phyloP scores from a whole-genome alignment of 2,329 filamentous ascomycete genomes.

The Trichoderma lentiforme region DNA sequence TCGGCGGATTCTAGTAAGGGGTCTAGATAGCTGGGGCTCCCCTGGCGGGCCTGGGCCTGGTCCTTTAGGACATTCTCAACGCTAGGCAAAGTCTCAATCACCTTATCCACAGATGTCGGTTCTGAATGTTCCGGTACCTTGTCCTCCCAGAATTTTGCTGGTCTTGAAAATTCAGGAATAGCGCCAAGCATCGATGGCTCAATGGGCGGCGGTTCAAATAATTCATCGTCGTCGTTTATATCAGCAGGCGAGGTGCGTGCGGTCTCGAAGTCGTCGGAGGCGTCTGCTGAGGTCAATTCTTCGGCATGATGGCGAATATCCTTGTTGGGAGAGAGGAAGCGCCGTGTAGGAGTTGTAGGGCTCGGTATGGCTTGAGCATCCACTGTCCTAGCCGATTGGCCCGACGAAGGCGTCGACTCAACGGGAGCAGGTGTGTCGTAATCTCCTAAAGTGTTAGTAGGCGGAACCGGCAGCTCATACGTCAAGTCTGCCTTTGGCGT shows the following conservation, averaged over 20 bases:
- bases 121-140: slow-evolving; percentile 18
- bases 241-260: slow-evolving; percentile 19
- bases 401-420: slow-evolving; percentile 38
- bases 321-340: slow-evolving; percentile 20
- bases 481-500: slow-evolving; percentile 62
- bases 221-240: slow-evolving; percentile 3
- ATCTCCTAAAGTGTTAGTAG: slow-evolving; percentile 17
- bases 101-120: not conserved
- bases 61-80: slow-evolving; percentile 19
- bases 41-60: not conserved
- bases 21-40: not conserved
- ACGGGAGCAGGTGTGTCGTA: slow-evolving; percentile 39
- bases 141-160: slow-evolving; percentile 17
- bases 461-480: slow-evolving; percentile 28
- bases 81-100: slow-evolving; percentile 19
- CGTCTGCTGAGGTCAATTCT: slow-evolving; percentile 34
- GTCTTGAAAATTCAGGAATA: slow-evolving; percentile 16
- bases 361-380: slow-evolving; percentile 23
- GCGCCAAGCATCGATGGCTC: slow-evolving; percentile 15
- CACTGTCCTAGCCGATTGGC: slow-evolving; percentile 28
- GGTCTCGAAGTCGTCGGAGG: slow-evolving; percentile 31
- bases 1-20: slow-evolving; percentile 15
- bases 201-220: not conserved
- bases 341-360: slow-evolving; percentile 28
- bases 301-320: slow-evolving; percentile 27